phyloP scores from a whole-genome alignment of 257 asterid genomes.

The Coffea eugenioides region DNA sequence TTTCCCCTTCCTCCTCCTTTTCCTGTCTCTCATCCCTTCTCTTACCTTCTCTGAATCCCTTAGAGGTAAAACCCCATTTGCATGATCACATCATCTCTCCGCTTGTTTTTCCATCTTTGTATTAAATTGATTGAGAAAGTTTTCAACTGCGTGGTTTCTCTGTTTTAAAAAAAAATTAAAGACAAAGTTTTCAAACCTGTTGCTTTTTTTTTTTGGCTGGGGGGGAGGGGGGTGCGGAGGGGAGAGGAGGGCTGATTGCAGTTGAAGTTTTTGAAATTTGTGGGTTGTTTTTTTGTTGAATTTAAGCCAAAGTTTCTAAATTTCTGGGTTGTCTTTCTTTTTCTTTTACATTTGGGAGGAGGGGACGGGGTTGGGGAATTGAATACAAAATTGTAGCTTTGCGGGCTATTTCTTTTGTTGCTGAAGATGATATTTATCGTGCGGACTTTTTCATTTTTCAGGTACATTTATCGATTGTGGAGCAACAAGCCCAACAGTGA shows the following conservation, averaged over 20 bases:
- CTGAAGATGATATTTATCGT: neutral
- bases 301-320: neutral
- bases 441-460: conserved; percentile 19
- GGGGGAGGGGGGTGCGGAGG: too few relatives aligned
- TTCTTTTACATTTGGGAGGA: neutral
- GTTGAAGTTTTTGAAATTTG: too few relatives aligned
- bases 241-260: too few relatives aligned
- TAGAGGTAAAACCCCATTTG: conserved; percentile 38
- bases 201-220: too few relatives aligned
- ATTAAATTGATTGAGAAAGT: neutral
- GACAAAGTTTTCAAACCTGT: too few relatives aligned
- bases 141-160: neutral
- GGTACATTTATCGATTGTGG: conserved; percentile 77
- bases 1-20: conserved; percentile 24
- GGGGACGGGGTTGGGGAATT: too few relatives aligned
- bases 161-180: neutral
- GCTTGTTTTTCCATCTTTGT: neutral
- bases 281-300: neutral
- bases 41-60: conserved; percentile 43
- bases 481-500: conserved; percentile 35
- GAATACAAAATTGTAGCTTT: neutral
- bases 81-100: neutral
- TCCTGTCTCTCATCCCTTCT: conserved; percentile 31
- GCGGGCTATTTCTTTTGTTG: too few relatives aligned
- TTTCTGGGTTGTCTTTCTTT: neutral